Base-by-base conservation (phyloP, 1,139 yeast genomes). In the Debaryomyces fabryi region DNA sequence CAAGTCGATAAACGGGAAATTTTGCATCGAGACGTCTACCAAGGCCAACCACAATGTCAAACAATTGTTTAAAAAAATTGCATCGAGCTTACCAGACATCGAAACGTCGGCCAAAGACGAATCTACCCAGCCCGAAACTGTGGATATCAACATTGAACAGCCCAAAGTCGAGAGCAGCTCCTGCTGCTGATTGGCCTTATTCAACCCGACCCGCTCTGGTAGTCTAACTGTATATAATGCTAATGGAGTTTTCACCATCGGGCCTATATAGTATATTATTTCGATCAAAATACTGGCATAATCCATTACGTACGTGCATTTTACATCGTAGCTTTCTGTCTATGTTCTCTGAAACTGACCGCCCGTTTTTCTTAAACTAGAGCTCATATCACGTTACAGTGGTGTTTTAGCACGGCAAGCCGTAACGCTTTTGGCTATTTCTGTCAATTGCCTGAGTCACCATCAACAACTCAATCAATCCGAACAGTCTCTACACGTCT, bases 1-100 rank as follows among this genome's bases (percentile, higher is more conserved):
- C 46, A 59, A 65, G 45, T 63, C 63, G 42, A 69, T 69, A n/a
- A 91, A 89, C 7, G 91, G 93, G 39, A 81, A 84, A 61, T 83
- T 87, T 53, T 90, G 86, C 65, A 84, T 93, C 65, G 99, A 93
- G 64, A 93, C 99, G 3, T 87, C 96, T 54, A 95, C 98, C 27
- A 93, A 92, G 69, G 93, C 93, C 44, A 97, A 97, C 40, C 88
- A 91, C 65, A 93, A 93, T 60, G 97, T 93, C 47, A 92, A 93
- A 69, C 80, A 84, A 49, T 73, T 93, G 56, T 93, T 93, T 71
- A 89, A 91, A 64, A 88, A 86, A 63, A 88, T 93, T 53, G 99
- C 98, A 10, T 88, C 87, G 64, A 83, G 90, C 48, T 78, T 93
- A 55, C 98, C 98, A 2, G 97, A 93, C 49, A 85, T 88, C 50